phyloP scores from a whole-genome alignment of 2,329 filamentous ascomycete species.

The Ceratocystis huliohia region DNA sequence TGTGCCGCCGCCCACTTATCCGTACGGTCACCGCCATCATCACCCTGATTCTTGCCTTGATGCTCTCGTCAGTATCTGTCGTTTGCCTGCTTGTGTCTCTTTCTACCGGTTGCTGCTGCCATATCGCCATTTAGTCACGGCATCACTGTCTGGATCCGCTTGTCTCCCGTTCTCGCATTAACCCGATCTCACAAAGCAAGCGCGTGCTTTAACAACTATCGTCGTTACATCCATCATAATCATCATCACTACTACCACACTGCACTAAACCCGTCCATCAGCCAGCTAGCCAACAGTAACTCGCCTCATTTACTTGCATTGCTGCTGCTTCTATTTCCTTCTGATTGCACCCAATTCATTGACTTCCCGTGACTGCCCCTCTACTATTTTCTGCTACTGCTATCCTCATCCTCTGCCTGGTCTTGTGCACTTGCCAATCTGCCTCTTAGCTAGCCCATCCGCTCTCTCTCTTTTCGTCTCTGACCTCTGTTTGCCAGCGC shows the following conservation, averaged over 20 bases:
- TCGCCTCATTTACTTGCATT: not conserved
- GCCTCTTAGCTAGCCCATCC: not conserved
- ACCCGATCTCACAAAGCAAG: not conserved
- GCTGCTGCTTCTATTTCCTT: not conserved
- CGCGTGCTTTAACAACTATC: not conserved
- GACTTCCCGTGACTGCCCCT: not conserved
- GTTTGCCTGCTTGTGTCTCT: not conserved
- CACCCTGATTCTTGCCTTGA: no score
- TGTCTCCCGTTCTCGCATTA: not conserved
- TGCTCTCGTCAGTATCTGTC: no score
- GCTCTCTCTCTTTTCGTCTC: conserved; percentile 7
- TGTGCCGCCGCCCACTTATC: not conserved
- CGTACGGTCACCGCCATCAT: not conserved
- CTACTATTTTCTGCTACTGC: not conserved
- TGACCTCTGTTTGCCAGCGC: not conserved
- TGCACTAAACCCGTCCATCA: not conserved
- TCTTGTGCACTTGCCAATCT: not conserved
- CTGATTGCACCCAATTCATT: not conserved
- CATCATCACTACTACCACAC: not conserved
- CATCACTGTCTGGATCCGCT: conserved; percentile 1
- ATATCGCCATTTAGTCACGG: not conserved
- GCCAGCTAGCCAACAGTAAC: not conserved
- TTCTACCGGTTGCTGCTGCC: not conserved
- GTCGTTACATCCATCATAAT: not conserved
- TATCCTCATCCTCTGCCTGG: no score